Base-by-base conservation (phyloP, 352 stramenopile genomes). In the Phytophthora aleatoria region DNA sequence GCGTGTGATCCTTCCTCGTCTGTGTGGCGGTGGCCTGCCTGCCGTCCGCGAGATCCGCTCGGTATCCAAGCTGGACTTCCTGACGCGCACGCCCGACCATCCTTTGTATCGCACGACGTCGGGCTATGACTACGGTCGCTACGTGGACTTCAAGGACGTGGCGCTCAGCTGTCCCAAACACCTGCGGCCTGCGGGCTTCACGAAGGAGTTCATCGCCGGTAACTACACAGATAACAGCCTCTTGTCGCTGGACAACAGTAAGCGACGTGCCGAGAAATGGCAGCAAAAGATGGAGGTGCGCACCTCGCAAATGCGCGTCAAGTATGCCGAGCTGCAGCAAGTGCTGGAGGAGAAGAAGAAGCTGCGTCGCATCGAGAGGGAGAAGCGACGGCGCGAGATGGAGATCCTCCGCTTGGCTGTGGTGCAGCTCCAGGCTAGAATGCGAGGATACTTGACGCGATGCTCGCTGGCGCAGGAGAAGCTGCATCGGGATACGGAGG, bases 81-180 rank as follows among this genome's bases (percentile, higher is more conserved):
- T 84, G 50, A 20, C 62, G 12, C 78, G 78, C 1, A 39, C 47
- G 2, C 35, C 48, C 3, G 59, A 61, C 5, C 79, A 90, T 52
- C 81, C 79, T 30, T 68, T 89, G 47, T 90, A 85, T 49, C 75
- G 73, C 43, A 90, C 81, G 4, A 90, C 81, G 10, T 56, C 79
- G 3, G 76, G 77, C 10, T 90, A 79, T 63, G 81, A 90, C 54
- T 89, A 90, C 48, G 77, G 81, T 0, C 79, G 75, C 24, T 70
- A 78, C 54, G 13, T 89, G 24, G 81, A 89, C 50, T 74, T 87
- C 61, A 68, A 81, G n/a, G 77, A 88, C 54, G 57, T 64, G 28
- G 73, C 75, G 24, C 67, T 83, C 15, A 85, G 73, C 50, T 81
- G 77, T 27, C 81, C 81, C 31, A 87, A 90, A 59, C 69, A 87